A percentile compares a stretch with the other conserved stretches of the same genome.
phyloP scores from a whole-genome alignment of 2,329 filamentous ascomycete genomes.

The Pseudogymnoascus sp. region DNA sequence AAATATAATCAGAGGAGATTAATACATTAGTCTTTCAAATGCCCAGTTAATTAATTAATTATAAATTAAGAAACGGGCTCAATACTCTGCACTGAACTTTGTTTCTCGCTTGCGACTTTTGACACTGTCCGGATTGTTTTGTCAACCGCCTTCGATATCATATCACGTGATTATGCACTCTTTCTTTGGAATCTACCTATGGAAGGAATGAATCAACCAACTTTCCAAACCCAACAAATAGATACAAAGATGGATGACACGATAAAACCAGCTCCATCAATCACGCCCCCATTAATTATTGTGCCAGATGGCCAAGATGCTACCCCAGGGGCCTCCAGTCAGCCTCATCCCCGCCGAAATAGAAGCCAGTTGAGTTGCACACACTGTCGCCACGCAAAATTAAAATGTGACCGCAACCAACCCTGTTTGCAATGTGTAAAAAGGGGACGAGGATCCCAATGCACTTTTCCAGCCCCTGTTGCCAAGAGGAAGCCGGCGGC shows the following conservation, averaged over 20 bases:
- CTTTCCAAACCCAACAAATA: background rate
- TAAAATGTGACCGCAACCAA: conserved; percentile 46
- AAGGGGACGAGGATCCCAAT: conserved; percentile 40
- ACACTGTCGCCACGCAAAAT: conserved; percentile 19
- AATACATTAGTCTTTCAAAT: too few species aligned
- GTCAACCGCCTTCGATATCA: too few species aligned
- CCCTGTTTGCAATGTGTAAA: conserved; percentile 48
- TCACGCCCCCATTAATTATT: background rate
- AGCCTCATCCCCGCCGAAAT: background rate
- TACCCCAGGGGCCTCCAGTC: background rate
- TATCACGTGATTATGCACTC: background rate
- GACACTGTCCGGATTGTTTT: too few species aligned
- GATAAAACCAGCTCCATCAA: background rate
- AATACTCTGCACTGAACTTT: too few species aligned
- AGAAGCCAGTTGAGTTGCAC: conserved; percentile 15
- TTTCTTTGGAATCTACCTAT: background rate
- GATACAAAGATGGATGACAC: background rate
- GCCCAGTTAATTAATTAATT: too few species aligned
- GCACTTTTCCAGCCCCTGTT: conserved; percentile 43
- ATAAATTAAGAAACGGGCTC: too few species aligned
- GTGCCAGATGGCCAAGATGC: background rate
- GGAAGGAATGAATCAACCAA: background rate
- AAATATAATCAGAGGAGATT: too few species aligned
- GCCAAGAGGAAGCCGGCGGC: conserved; percentile 34
- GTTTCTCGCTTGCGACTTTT: too few species aligned